Base-by-base conservation (phyloP, 2,329 filamentous ascomycete species). In the Cercospora brassicicola region DNA sequence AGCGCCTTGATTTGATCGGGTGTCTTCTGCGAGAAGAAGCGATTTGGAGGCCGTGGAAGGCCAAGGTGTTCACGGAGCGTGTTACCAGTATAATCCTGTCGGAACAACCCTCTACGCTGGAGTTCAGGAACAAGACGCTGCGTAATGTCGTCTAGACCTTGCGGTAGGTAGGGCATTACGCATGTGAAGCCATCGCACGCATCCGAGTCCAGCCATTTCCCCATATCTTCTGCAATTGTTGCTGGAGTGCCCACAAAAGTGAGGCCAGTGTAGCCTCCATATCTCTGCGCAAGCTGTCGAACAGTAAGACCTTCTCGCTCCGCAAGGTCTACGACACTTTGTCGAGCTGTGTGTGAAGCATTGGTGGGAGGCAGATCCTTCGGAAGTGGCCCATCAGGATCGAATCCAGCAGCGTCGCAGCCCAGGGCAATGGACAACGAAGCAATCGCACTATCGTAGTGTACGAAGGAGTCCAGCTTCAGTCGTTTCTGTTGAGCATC, bases 171-270 rank as follows among this genome's bases (percentile, higher is more conserved):
- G 3, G 73, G 73, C 69, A 75, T 70, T 2, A 65, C 62, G 26
- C 73, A 71, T 10, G 73, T 75, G 42, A 75, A 75, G 4, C 73
- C 73, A 66, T 75, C 73, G 48, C 71, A 72, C 15, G 69, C 72
- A 18, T 66, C 72, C 36, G 73, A 68, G 7, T 65, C 56, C 18
- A 75, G 60, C 73, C 73, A 75, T 28, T 62, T 33, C n/a, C 62
- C 62, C 69, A 75, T 73, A 1, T 72, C 72, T n/a, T 72, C 69
- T 5, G 73, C 73, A 39, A 75, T 73, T 8, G 42, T 62, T 48
- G 72, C 60, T 4, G 72, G 68, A 18, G 69, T 70, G 6, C 72
- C 72, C 4, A 74, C 68, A 23, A 73, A 73, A 26, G 73, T 70
- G 8, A 74, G 64, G 18, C 73, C 72, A 5, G 68, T 61, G 55